A percentile compares a stretch with the other conserved stretches of the same genome.
Evolutionary conservation across 805 yeast species (phyloP).

Genomic region (Candida oleophila): DNA sequence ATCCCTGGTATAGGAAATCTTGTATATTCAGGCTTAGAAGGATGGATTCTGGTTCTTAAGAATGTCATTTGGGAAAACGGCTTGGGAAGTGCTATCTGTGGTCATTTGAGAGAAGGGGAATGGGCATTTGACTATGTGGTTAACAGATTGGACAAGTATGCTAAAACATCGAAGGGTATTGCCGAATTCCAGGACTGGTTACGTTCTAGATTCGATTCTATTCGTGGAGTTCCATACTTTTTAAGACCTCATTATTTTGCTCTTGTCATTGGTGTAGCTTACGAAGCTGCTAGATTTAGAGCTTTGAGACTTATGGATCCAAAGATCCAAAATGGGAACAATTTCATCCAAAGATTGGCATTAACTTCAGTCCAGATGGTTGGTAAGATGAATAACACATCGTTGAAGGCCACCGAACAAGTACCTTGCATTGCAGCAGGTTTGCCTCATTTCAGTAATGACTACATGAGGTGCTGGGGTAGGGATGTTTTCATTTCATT

Average conservation of each 20-base stretch:
- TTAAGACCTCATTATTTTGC: conserved; percentile 87
- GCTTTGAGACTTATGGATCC: conserved; percentile 58
- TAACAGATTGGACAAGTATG: conserved; percentile 58
- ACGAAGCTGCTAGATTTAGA: conserved; percentile 73
- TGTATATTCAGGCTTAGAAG: conserved; percentile 88
- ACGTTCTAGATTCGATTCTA: conserved; percentile 56
- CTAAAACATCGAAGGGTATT: conserved; percentile 45
- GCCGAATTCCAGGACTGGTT: conserved; percentile 69
- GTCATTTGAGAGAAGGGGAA: conserved; percentile 74
- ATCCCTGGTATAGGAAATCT: conserved; percentile 74
- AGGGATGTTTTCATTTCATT: conserved; percentile 89
- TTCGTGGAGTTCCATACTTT: conserved; percentile 70
- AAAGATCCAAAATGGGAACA: conserved; percentile 58
- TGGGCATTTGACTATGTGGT: conserved; percentile 88
- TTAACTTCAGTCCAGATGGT: conserved; percentile 86
- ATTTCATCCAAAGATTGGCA: conserved; percentile 77
- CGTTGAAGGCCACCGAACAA: conserved; percentile 61
- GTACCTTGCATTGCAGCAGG: conserved; percentile 92
- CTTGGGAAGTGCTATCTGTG: conserved; percentile 79
- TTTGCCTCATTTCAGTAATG: conserved; percentile 86
- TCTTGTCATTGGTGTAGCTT: conserved; percentile 75
- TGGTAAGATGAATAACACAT: conserved; percentile 69
- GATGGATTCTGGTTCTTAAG: conserved; percentile 77
- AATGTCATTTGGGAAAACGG: conserved; percentile 66
- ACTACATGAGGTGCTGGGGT: conserved; percentile 98